Evolutionary conservation across 768 basidiomycete genomes (phyloP), one percentile per base, ranked within the genome.

Genomic region (Xerocomellus chrysenteron): DNA sequence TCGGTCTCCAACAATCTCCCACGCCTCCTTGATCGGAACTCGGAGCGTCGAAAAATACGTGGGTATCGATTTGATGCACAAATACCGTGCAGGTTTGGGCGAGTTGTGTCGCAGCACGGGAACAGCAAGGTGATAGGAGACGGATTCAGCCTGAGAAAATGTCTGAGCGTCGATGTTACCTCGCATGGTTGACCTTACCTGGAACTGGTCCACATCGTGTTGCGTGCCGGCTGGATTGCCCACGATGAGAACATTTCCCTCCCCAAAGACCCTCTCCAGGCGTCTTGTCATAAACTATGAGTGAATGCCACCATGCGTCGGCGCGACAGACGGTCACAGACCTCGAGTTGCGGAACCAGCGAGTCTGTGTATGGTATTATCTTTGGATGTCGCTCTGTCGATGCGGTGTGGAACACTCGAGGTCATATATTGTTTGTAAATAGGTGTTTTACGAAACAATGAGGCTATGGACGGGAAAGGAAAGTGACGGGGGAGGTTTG

Each of bases 141-240:
- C 91, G 13, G 90, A 86, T 76, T 97, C 94, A 5, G 93, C 88
- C 94, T 97, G 72, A 4, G 32, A n/a, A 21, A 21, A 21, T 21
- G 21, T 26, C 33, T 49, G 33, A 49, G 50, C 19, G 5, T 17
- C 2, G 6, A 30, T 4, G 17, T 5, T 7, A 32, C 19, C 2
- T 3, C 7, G 9, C 42, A 21, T 11, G 8, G 0, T 4, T 3
- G 28, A 47, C 77, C 81, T 63, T 60, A 92, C 95, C 73, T 94
- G 90, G 44, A 98, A 81, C 14, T 84, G 84, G 19, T 87, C 89
- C 0, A 86, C 76, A 60, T 92, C 92, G 54, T 85, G 79, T 54
- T 76, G 80, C 26, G 92, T 90, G 2, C 96, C 95, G 0, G 93
- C 93, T 19, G 95, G 94, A 68, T 99, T 99, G 71, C 91, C 93